These are phyloP conservation scores for Linum tenue DNA, from an alignment of 345 rosid genomes.

Conservation along the genomic window DNA sequence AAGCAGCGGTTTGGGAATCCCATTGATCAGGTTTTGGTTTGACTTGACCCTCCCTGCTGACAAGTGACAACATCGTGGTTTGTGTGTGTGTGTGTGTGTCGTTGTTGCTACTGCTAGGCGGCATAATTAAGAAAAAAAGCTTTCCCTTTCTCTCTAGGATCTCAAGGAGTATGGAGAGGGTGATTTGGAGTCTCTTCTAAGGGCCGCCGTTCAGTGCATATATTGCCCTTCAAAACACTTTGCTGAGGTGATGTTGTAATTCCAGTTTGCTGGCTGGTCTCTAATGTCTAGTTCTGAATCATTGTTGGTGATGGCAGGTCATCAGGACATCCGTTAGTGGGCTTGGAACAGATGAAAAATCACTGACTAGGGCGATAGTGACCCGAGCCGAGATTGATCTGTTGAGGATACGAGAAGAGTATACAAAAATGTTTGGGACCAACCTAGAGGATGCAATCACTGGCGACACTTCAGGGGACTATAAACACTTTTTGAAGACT, in stretches of 20 bases:
- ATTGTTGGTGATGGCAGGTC: conserved; percentile 29
- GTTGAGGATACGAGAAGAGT: conserved; percentile 62
- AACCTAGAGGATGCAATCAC: conserved; percentile 53
- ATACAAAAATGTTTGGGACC: conserved; percentile 35
- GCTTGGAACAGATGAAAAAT: conserved; percentile 79
- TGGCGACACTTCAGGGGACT: conserved; percentile 75
- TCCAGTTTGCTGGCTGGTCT: not conserved
- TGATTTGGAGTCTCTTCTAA: conserved; percentile 42
- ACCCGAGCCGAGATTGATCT: conserved; percentile 69
- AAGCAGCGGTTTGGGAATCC: conserved; percentile 40
- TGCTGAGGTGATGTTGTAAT: conserved; percentile 45
- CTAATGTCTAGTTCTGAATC: not conserved
- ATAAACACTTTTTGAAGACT: conserved; percentile 52
- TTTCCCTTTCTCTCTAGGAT: conserved; percentile 35
- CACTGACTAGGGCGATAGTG: conserved; percentile 67
- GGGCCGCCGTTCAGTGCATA: conserved; percentile 44
- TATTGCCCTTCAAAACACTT: conserved; percentile 73
- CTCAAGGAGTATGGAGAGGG: conserved; percentile 43
- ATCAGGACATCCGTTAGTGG: conserved; percentile 47
- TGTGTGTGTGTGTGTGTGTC: no score
- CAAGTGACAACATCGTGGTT: no score
- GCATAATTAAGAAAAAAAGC: no score
- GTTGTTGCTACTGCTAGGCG: no score
- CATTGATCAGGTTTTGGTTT: conserved; percentile 47
- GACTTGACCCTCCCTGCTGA: not conserved